Percentiles rank a stretch among this genome's conserved stretches.
These are phyloP conservation scores for Sordariomycetes sp. DNA, from an alignment of 2,329 filamentous ascomycete species.

Conservation along the genomic window DNA sequence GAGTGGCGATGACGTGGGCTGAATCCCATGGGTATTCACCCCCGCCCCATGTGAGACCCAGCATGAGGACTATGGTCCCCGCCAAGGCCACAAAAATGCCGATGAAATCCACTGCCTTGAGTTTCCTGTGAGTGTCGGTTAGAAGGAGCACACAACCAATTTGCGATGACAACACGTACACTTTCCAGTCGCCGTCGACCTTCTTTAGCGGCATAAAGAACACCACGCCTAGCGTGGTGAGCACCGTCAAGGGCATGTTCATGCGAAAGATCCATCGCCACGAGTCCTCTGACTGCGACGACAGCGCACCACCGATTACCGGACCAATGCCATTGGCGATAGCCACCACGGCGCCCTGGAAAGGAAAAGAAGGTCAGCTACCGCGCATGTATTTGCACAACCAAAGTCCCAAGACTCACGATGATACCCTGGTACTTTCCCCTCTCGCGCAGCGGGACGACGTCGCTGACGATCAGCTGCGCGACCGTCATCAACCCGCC, in stretches of 20 bases:
- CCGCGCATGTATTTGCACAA: not conserved
- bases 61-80: constrained; percentile 32
- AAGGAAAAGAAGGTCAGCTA: not conserved
- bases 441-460: constrained; percentile 57
- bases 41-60: constrained; percentile 49
- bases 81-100: constrained; percentile 34
- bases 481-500: constrained; percentile 63
- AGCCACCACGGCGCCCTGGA: constrained; percentile 35
- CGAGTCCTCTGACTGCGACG: constrained; percentile 30
- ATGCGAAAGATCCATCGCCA: constrained; percentile 45
- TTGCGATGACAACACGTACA: constrained; percentile 15
- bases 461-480: constrained; percentile 59
- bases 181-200: constrained; percentile 38
- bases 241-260: constrained; percentile 38
- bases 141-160: not conserved
- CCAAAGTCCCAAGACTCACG: not conserved
- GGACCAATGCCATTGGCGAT: constrained; percentile 44
- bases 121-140: constrained; percentile 20
- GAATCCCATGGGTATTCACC: constrained; percentile 46
- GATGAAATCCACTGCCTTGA: constrained; percentile 39
- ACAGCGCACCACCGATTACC: constrained; percentile 39
- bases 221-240: constrained; percentile 34
- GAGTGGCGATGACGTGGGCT: constrained; percentile 39
- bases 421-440: constrained; percentile 60
- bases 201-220: constrained; percentile 48